Evolutionary conservation across 176 grass and related monocot genomes (phyloP).

Genomic region (Tillandsia leiboldiana): DNA sequence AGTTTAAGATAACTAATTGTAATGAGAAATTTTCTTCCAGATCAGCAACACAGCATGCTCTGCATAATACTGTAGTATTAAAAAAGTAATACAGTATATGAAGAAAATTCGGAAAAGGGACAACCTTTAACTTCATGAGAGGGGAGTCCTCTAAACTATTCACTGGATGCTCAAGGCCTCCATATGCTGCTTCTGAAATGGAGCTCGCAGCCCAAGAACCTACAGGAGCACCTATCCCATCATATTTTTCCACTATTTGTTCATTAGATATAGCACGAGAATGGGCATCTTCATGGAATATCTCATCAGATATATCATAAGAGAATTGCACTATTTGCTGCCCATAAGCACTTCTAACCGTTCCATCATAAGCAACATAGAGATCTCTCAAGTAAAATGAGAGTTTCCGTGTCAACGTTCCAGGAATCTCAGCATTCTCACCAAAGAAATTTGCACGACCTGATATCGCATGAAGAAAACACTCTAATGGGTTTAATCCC

Average conservation of each 20-base stretch:
- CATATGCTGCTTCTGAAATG: conserved; percentile 96
- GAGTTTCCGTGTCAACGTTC: conserved; percentile 65
- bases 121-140: conserved; percentile 78
- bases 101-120: conserved; percentile 16
- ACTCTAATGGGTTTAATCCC: conserved; percentile 84
- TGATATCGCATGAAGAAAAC: conserved; percentile 68
- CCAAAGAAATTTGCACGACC: conserved; percentile 67
- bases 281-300: not conserved
- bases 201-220: conserved; percentile 76
- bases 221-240: conserved; percentile 61
- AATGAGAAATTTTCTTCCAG: too few relatives aligned
- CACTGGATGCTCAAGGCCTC: conserved; percentile 69
- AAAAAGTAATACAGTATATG: conserved; percentile 16
- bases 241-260: conserved; percentile 6
- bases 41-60: too few relatives aligned
- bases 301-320: conserved; percentile 36
- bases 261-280: not conserved
- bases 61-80: too few relatives aligned
- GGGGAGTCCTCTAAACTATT: conserved; percentile 68
- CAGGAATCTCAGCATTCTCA: conserved; percentile 78
- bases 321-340: conserved; percentile 74
- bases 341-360: conserved; percentile 64
- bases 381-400: conserved; percentile 87
- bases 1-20: too few relatives aligned
- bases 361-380: conserved; percentile 82